Conservation (phyloP, 1,284 basidiomycete species). For the Veloboletus limbatus region DNA sequence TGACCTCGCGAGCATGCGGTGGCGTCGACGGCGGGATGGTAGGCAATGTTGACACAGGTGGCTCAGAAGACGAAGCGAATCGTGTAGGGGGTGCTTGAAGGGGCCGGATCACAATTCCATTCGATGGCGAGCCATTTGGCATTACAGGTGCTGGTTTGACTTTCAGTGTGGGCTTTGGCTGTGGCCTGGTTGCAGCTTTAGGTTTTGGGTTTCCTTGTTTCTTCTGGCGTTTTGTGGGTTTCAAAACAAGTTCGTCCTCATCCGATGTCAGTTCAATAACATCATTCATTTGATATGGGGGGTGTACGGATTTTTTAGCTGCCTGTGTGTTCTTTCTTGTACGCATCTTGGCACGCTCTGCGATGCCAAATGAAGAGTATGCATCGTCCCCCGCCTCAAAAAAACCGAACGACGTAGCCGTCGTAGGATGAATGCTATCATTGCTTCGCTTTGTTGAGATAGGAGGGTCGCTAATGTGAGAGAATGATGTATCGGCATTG, state of each 20-base stretch:
- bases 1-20: slow-evolving; percentile 17
- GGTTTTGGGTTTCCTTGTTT: slow-evolving; percentile 19
- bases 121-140: slow-evolving; percentile 10
- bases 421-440: slow-evolving; percentile 24
- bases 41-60: slow-evolving; percentile 23
- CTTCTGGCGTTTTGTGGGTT: slow-evolving; percentile 29
- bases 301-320: slow-evolving; percentile 10
- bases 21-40: slow-evolving; percentile 30
- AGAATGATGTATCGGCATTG: slow-evolving; percentile 14
- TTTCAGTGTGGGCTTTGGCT: slow-evolving; percentile 27
- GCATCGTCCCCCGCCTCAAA: slow-evolving; percentile 16
- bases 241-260: slow-evolving; percentile 30
- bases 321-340: slow-evolving; percentile 30
- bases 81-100: not conserved
- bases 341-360: slow-evolving; percentile 47
- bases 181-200: slow-evolving; percentile 17
- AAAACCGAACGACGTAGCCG: slow-evolving; percentile 5
- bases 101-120: not conserved
- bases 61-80: slow-evolving; percentile 12
- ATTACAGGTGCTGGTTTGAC: slow-evolving; percentile 10
- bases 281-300: slow-evolving; percentile 16
- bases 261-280: slow-evolving; percentile 36
- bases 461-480: slow-evolving; percentile 26
- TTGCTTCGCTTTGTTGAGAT: slow-evolving; percentile 11
- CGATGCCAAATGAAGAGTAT: slow-evolving; percentile 37